phyloP scores from a whole-genome alignment of 441 rosid species.

The Capsella rubella region DNA sequence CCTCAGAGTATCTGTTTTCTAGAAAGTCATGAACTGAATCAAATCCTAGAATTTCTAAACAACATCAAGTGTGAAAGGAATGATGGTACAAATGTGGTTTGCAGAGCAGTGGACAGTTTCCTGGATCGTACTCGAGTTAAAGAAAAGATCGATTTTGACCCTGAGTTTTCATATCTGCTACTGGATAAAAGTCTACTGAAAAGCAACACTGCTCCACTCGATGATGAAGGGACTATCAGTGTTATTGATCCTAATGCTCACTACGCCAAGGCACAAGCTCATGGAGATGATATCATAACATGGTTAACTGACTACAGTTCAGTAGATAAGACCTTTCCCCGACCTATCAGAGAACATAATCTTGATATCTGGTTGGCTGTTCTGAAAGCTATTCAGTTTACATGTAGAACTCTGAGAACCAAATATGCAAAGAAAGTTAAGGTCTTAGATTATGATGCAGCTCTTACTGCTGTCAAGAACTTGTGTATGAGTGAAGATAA shows the following conservation, averaged over 20 bases:
- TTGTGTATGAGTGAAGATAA: background rate
- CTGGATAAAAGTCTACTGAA: background rate
- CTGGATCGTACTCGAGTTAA: background rate
- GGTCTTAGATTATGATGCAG: background rate
- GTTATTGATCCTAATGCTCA: background rate
- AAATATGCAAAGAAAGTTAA: background rate
- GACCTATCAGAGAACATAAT: background rate
- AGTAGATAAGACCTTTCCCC: conserved; percentile 23
- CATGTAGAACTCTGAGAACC: background rate
- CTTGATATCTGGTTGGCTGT: background rate
- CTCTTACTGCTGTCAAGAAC: background rate
- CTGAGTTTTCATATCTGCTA: conserved; percentile 4
- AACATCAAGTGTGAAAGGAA: background rate
- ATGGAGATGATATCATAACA: background rate
- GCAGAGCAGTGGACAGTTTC: background rate
- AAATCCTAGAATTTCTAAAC: background rate
- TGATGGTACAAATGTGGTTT: conserved; percentile 2
- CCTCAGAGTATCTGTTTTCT: conserved; percentile 28
- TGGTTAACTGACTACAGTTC: background rate
- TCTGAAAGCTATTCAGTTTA: background rate
- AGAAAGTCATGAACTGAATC: background rate
- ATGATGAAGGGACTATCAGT: background rate
- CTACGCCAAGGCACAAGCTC: background rate
- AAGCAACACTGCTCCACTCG: background rate
- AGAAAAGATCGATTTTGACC: conserved; percentile 15